Conservation (phyloP, 2,329 filamentous ascomycete genomes). For the Dactylonectria macrodidyma region DNA sequence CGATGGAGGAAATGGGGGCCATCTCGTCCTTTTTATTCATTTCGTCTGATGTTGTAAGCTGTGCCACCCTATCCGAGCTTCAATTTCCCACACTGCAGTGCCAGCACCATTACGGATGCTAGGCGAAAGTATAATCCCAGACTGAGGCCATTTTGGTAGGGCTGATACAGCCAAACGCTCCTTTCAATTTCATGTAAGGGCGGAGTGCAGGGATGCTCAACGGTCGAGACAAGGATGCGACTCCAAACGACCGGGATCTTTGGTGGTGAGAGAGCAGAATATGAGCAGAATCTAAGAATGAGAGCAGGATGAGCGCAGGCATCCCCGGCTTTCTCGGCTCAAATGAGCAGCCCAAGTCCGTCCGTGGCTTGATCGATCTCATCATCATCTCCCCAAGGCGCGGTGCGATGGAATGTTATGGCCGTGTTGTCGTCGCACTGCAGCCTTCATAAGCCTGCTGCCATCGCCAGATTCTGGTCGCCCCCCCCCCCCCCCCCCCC, state of each 20-base stretch:
- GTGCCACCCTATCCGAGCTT: background rate
- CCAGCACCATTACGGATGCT: conserved; percentile 23
- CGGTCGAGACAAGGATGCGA: conserved; percentile 24
- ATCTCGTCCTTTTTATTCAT: conserved; percentile 6
- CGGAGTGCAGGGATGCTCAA: conserved; percentile 16
- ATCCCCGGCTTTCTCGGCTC: conserved; percentile 3
- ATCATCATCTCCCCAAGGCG: conserved; percentile 5
- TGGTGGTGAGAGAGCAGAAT: conserved; percentile 12
- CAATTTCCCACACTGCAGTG: conserved; percentile 32
- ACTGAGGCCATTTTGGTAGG: conserved; percentile 46
- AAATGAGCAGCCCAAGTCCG: conserved; percentile 21
- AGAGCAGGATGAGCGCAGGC: conserved; percentile 22
- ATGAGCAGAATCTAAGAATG: too few relatives aligned
- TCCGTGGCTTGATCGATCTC: conserved; percentile 39
- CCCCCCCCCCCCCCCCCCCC: background rate
- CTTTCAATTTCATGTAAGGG: conserved; percentile 45
- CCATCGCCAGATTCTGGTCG: background rate
- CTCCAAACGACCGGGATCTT: conserved; percentile 23
- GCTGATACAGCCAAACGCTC: conserved; percentile 43
- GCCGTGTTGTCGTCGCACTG: conserved; percentile 29
- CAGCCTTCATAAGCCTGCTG: background rate
- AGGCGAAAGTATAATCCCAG: background rate
- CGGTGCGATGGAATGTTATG: conserved; percentile 18
- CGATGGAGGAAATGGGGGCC: conserved; percentile 6
- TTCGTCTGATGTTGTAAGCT: background rate